Percentiles rank a stretch among this genome's conserved stretches.
These are phyloP conservation scores for Pseudoperonospora humuli DNA, from an alignment of 352 stramenopile genomes.

Conservation along the genomic window DNA sequence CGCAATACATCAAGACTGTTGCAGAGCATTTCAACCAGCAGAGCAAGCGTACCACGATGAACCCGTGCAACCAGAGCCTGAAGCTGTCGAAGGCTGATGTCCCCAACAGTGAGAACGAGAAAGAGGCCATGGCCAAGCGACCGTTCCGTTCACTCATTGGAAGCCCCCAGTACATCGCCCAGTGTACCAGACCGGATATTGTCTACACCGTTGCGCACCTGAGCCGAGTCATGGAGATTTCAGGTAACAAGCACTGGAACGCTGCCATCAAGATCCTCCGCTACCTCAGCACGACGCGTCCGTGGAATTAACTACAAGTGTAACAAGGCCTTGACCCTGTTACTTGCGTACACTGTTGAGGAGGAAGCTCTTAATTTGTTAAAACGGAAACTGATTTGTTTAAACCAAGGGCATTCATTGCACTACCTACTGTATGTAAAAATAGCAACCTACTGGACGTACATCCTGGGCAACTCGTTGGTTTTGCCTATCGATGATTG, in stretches of 20 bases:
- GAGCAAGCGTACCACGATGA: not conserved
- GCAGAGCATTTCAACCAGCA: not conserved
- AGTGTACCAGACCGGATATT: not conserved
- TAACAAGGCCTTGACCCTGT: too few species aligned
- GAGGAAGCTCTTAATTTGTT: too few species aligned
- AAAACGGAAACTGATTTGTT: too few species aligned
- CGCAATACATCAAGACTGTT: not conserved
- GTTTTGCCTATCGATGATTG: too few species aligned
- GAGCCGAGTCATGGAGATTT: not conserved
- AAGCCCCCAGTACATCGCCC: not conserved
- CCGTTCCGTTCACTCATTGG: not conserved
- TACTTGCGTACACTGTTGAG: too few species aligned
- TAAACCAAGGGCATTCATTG: too few species aligned
- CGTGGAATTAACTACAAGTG: not conserved
- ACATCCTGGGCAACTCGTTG: too few species aligned
- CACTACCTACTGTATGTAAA: too few species aligned
- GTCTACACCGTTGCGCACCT: not conserved
- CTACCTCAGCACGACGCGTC: not conserved
- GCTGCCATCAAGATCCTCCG: not conserved
- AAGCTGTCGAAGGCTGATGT: not conserved
- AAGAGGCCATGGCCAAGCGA: not conserved
- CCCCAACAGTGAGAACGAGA: not conserved
- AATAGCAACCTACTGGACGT: too few species aligned
- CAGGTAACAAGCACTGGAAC: not conserved
- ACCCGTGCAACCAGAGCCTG: not conserved